Evolutionary conservation across 345 rosid species (phyloP), one percentile per base, ranked within the genome.

Genomic region (Aquilaria malaccensis): DNA sequence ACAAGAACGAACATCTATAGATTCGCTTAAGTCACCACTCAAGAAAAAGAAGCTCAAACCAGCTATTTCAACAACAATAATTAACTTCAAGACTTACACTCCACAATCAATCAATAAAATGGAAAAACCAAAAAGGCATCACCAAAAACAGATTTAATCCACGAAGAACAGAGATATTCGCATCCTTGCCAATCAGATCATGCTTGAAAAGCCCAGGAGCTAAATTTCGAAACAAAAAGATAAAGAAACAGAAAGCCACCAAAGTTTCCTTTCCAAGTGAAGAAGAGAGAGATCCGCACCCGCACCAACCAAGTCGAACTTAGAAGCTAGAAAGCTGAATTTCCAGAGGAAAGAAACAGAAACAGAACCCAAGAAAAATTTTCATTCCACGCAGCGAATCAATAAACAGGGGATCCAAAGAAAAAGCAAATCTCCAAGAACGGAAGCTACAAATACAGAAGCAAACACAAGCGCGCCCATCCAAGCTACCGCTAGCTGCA

Each of bases 211-310:
- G 43, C 43, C 43, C 43, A 37, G 2, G 7, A 37, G 4, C 43
- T 37, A 9, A 37, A 53, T 45, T 41, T 61, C 64, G 48, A 62
- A 45, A 51, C n/a, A 14, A 11, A 55, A 11, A 49, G 14, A 67
- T 59, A 30, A 52, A 33, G 33, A 52, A 65, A 2, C 33, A 45
- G 63, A 30, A 61, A 72, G 66, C 37, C 5, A 37, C 7, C 43
- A 37, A 37, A 37, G 7, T 5, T 3, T 37, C 7, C 43, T 37
- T 37, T 37, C 43, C 43, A 3, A 5, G 43, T 37, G 7, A 37
- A 37, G 22, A 22, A 22, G 22, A 22, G 22, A 22, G 22, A 37
- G 43, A 37, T 37, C 43, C 43, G 43, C 43, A 37, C 5, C 43
- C 5, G 43, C 43, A 37, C 5, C 43, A 37, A 37, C 43, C 43